Percentiles rank a stretch among this genome's conserved stretches.
phyloP scores from a whole-genome alignment of 1,139 yeast species.

The Petasospora fabianii region DNA sequence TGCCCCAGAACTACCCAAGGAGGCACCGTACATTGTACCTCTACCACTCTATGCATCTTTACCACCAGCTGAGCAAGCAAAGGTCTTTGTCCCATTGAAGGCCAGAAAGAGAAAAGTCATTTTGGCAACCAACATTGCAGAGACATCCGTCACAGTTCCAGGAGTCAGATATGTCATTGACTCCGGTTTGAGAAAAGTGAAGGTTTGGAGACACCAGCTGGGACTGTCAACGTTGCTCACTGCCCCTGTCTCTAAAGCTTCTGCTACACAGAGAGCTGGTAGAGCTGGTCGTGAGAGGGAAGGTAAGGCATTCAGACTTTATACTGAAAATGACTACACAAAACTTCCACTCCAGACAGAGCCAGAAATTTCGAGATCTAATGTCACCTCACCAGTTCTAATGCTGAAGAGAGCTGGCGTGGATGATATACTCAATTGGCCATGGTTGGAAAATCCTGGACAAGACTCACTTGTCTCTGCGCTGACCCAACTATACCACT shows the following conservation, averaged over 20 bases:
- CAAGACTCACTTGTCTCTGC: conserved; percentile 73
- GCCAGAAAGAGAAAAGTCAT: conserved; percentile 73
- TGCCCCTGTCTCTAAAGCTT: conserved; percentile 89
- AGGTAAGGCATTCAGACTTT: conserved; percentile 86
- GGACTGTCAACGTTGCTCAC: conserved; percentile 89
- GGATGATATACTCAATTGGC: conserved; percentile 78
- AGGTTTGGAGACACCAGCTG: conserved; percentile 89
- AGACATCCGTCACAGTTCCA: conserved; percentile 92
- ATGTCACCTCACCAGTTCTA: conserved; percentile 77
- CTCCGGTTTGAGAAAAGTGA: conserved; percentile 86
- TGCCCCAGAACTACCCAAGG: conserved; percentile 64
- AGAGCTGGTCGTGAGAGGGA: conserved; percentile 97
- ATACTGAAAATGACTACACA: conserved; percentile 65
- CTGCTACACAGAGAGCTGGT: conserved; percentile 94
- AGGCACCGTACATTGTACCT: conserved; percentile 72
- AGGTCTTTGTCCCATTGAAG: conserved; percentile 63
- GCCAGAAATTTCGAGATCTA: conserved; percentile 87
- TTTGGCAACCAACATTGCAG: conserved; percentile 92
- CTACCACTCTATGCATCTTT: conserved; percentile 91
- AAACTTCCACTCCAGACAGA: conserved; percentile 76
- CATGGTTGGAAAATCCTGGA: conserved; percentile 92
- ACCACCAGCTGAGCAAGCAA: conserved; percentile 77
- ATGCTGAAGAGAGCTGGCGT: conserved; percentile 82
- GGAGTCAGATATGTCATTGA: conserved; percentile 95
- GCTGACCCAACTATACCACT: conserved; percentile 67